Percentiles rank a stretch among this genome's conserved stretches.
phyloP scores from a whole-genome alignment of 1,284 basidiomycete species.

The Cerrena zonata region DNA sequence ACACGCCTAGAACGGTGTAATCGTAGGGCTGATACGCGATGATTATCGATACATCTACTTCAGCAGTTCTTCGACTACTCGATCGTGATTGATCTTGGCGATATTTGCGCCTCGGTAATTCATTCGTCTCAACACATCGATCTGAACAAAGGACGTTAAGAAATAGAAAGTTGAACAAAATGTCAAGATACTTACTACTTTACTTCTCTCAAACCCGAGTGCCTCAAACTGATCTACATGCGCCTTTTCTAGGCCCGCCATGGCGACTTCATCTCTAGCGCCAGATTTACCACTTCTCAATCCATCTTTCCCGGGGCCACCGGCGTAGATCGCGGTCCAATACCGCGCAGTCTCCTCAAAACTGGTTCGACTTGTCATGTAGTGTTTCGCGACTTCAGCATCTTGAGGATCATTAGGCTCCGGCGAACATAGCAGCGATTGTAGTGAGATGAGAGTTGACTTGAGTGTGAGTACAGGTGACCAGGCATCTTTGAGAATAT shows the following conservation, averaged over 20 bases:
- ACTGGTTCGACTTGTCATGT: constrained; percentile 77
- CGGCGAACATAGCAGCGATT: constrained; percentile 91
- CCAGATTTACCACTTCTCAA: constrained; percentile 20
- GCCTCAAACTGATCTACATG: constrained; percentile 71
- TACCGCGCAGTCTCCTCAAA: constrained; percentile 92
- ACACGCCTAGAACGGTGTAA: no score
- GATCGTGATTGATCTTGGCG: constrained; percentile 53
- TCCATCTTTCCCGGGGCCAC: constrained; percentile 48
- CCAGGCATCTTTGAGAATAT: constrained; percentile 88
- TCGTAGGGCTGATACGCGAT: not conserved
- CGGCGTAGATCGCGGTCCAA: constrained; percentile 89
- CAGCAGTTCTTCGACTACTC: constrained; percentile 53
- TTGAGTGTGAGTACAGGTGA: constrained; percentile 92
- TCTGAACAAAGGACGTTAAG: constrained; percentile 39
- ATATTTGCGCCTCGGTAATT: constrained; percentile 85
- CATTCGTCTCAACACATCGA: constrained; percentile 78
- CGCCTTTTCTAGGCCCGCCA: constrained; percentile 66
- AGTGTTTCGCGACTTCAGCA: constrained; percentile 96
- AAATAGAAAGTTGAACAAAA: not conserved
- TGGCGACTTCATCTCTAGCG: constrained; percentile 56
- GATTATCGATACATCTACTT: constrained; percentile 24
- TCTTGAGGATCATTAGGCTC: constrained; percentile 98
- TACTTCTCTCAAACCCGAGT: constrained; percentile 66
- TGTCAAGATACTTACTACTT: constrained; percentile 58
- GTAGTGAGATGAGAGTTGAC: constrained; percentile 92